Evolutionary conservation across 2,329 filamentous ascomycete species (phyloP).

Genomic region (Paecilomyces formosus): DNA sequence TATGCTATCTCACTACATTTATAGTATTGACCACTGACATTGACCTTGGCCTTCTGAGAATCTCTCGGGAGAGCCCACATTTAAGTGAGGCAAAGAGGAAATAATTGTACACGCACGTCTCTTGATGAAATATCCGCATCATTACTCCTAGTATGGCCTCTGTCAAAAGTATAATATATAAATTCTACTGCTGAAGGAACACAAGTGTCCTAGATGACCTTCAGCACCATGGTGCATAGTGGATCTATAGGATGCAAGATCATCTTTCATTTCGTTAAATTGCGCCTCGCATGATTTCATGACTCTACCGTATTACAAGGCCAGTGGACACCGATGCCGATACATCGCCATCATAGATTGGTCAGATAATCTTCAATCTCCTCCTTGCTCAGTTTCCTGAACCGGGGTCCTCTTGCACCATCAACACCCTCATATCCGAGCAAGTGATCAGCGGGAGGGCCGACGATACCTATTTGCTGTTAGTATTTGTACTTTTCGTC

Average conservation of each 20-base stretch:
- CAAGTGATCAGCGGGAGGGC: slow-evolving; percentile 85
- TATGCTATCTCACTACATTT: neutral
- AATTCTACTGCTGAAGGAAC: neutral
- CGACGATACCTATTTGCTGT: slow-evolving; percentile 68
- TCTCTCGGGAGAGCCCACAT: neutral
- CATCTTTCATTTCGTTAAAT: slow-evolving; percentile 1
- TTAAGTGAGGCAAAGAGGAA: neutral
- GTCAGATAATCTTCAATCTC: slow-evolving; percentile 99
- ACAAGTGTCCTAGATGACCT: neutral
- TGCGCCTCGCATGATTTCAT: slow-evolving; percentile 14
- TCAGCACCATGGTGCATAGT: neutral
- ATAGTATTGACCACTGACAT: neutral
- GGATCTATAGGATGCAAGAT: neutral
- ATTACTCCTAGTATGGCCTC: neutral
- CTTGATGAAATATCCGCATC: neutral
- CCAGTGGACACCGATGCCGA: slow-evolving; percentile 9
- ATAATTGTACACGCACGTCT: neutral
- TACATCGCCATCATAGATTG: slow-evolving; percentile 64
- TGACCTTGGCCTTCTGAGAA: neutral
- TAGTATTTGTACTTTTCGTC: slow-evolving; percentile 1
- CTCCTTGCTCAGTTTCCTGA: slow-evolving; percentile 73
- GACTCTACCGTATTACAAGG: slow-evolving; percentile 21
- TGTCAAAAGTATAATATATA: neutral
- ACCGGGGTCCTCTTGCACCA: slow-evolving; percentile 34
- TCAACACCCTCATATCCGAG: slow-evolving; percentile 63